Percentiles rank a stretch among this genome's conserved stretches.
Conservation (phyloP, 164 flowering plant genomes). For the Annona squamosa region DNA sequence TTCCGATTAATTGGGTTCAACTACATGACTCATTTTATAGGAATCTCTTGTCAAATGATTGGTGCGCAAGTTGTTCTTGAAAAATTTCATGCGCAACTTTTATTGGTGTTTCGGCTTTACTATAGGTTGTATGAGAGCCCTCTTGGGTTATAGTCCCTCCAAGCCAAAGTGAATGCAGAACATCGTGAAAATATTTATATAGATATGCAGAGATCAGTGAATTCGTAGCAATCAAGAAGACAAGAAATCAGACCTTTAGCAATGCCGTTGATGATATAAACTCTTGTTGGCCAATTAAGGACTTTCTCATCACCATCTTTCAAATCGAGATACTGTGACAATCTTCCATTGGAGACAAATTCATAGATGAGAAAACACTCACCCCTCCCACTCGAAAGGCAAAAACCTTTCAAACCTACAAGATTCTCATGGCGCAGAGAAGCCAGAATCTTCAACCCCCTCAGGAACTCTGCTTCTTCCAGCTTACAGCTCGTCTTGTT, state of each 20-base stretch:
- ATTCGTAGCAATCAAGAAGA: not conserved
- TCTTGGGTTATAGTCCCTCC: too few species aligned
- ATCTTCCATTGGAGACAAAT: conserved; percentile 65
- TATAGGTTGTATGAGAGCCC: too few species aligned
- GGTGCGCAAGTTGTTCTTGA: too few species aligned
- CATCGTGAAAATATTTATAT: too few species aligned
- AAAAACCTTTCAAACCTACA: conserved; percentile 72
- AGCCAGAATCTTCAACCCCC: conserved; percentile 64
- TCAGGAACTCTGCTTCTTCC: conserved; percentile 76
- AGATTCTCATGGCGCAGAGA: conserved; percentile 75
- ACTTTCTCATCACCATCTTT: conserved; percentile 34
- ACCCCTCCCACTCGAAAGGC: conserved; percentile 87
- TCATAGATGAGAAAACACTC: conserved; percentile 89
- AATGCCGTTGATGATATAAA: conserved; percentile 70
- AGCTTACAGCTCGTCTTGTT: conserved; percentile 74
- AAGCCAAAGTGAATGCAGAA: too few species aligned
- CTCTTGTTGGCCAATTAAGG: conserved; percentile 82
- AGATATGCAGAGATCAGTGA: too few species aligned
- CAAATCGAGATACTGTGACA: conserved; percentile 62
- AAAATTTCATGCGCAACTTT: too few species aligned
- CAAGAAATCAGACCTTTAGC: conserved; percentile 60
- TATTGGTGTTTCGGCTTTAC: too few species aligned
- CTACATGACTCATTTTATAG: too few species aligned
- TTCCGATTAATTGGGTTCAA: too few species aligned
- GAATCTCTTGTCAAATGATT: too few species aligned